Base-by-base conservation (phyloP, 1,139 yeast genomes). In the Suhomyces guaymorum region DNA sequence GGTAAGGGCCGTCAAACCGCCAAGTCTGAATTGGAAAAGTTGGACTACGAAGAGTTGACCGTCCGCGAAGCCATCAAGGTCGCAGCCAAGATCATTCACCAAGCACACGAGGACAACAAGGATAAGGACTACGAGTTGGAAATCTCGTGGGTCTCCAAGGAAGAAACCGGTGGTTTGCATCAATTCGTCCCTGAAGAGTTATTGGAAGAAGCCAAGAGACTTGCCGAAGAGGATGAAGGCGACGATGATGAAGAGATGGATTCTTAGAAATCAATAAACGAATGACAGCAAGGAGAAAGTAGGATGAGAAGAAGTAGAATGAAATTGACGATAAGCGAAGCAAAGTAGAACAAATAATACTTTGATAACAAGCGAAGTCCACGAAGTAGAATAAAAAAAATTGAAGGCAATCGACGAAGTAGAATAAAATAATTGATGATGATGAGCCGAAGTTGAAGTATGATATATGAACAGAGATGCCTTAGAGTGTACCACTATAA, bases 1-100 rank as follows among this genome's bases (percentile, higher is more conserved):
- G 99, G 99, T 43, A 94, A 92, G 61, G 98, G 98, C 29, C 81
- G 97, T 61, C 98, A 92, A 63, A 78, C 88, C 16, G 98, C 98
- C 39, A 90, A 89, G 63, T 85, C 92, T 14, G 98, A 94, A 63
- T 75, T 94, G 51, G 99, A 94, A 63, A 94, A 92, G 61, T 71
- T 94, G 50, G 85, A 89, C 47, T 70, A 80, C 44, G 83, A 80
- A 36, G 76, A 74, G 44, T 66, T 94, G 47, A 68, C 82, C 2
- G 86, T 82, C 7, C 75, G 66, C 47, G 95, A 90, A 17, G 98
- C 96, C 4, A 84, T 92, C 32, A 89, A 86, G 52, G 83, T 84
- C 53, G 98, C 97, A 19, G 97, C 97, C 12, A 83, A 82, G 59
- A 89, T 94, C 58, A 86, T 94, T 53, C 85, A 87, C 55, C 72